These are phyloP conservation scores for Polychaeton citri DNA, from an alignment of 2,329 filamentous ascomycete genomes.

Conservation along the genomic window DNA sequence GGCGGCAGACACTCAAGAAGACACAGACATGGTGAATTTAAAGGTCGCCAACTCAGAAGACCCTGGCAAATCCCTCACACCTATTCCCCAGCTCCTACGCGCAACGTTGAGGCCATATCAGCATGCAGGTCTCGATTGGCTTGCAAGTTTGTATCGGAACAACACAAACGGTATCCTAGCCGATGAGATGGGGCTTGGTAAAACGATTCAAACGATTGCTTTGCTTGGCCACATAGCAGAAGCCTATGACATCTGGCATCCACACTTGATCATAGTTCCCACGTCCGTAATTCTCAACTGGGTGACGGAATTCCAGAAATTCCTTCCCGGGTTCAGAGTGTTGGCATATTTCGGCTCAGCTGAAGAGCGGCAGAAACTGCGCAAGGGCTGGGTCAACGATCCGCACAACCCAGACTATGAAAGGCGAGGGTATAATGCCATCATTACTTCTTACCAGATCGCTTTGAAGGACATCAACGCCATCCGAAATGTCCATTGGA, in stretches of 20 bases:
- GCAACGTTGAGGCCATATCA: conserved; percentile 91
- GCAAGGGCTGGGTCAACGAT: conserved; percentile 84
- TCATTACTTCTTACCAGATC: conserved; percentile 94
- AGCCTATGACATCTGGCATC: conserved; percentile 83
- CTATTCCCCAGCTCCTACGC: conserved; percentile 60
- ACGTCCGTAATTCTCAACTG: conserved; percentile 98
- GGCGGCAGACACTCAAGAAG: neutral
- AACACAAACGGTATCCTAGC: conserved; percentile 92
- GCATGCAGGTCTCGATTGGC: conserved; percentile 93
- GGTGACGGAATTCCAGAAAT: conserved; percentile 99
- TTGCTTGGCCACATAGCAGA: conserved; percentile 85
- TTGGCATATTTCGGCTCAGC: conserved; percentile 91
- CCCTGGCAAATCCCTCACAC: conserved; percentile 11
- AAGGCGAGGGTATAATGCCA: conserved; percentile 97
- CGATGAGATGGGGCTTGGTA: conserved; percentile 96
- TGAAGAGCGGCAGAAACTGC: conserved; percentile 82
- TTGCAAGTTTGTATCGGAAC: conserved; percentile 81
- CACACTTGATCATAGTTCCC: conserved; percentile 88
- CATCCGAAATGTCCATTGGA: conserved; percentile 85
- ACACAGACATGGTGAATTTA: neutral
- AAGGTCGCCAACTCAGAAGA: conserved; percentile 1
- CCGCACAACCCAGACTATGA: conserved; percentile 50
- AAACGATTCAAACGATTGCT: conserved; percentile 96
- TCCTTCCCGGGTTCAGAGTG: conserved; percentile 95
- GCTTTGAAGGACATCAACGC: conserved; percentile 88